Evolutionary conservation across 495 filamentous ascomycete genomes (phyloP), one percentile per base, ranked within the genome.

Genomic region (Pyrenula massariospora): DNA sequence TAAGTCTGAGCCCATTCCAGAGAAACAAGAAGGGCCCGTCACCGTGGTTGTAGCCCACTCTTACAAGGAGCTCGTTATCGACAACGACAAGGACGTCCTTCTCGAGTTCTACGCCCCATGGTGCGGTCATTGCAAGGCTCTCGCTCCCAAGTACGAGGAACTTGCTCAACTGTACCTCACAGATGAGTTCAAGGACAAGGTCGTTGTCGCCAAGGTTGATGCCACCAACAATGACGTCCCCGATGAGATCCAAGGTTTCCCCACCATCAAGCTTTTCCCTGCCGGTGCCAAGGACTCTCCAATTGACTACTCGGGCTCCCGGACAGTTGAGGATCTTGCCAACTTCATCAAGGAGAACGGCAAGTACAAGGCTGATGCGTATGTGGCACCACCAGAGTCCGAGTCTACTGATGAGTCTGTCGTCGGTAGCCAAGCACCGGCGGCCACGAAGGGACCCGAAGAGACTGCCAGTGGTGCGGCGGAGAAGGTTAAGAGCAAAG

Each of bases 111-210:
- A 99, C 73, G 93, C 93, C 25, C 94, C 94, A 50, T 97, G 93
- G 94, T 99, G 94, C 68, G 93, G 93, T 65, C 93, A 98, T 82
- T 98, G 93, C 89, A 98, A 98, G 79, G 84, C 90, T 68, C 76
- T 87, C 58, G 81, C 84, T 42, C 84, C 84, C 55, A 86, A 86
- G 69, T 87, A 86, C 62, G 84, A 87, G 19, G 89, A 96, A 69
- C 88, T 99, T 56, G 93, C 84, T 24, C 73, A 74, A 56, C 75
- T 95, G 55, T 99, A 92, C 74, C 77, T 76, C 67, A 77, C 84
- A 60, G 70, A 77, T 64, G 86, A 89, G 56, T 82, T 82, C 67
- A 79, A 82, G 68, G 77, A 84, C 65, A 87, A 96, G 80, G 85
- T 97, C 42, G 86, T 86, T 58, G 84, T 99, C 63, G 93, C 94